These are phyloP conservation scores for Coffea humblotiana DNA, from an alignment of 305 asterid genomes.

Conservation along the genomic window DNA sequence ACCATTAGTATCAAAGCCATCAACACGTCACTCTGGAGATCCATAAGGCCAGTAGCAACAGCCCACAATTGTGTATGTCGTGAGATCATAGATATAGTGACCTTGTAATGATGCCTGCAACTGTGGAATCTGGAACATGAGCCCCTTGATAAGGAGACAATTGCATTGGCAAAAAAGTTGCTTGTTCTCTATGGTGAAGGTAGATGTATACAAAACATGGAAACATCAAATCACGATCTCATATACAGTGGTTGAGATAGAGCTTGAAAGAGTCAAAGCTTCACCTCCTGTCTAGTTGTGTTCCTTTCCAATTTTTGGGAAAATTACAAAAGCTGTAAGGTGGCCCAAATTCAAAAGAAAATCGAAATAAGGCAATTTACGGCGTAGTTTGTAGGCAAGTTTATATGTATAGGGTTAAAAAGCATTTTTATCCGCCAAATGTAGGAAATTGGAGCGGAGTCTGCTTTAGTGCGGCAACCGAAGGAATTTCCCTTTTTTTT, in stretches of 20 bases:
- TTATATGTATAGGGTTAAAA: too few species aligned
- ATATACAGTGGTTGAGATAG: neutral
- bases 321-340: too few species aligned
- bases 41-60: neutral
- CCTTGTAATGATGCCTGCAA: neutral
- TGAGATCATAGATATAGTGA: neutral
- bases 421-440: too few species aligned
- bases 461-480: too few species aligned
- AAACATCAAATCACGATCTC: conserved; percentile 4
- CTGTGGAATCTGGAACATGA: neutral
- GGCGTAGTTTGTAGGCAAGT: too few species aligned
- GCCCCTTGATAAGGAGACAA: conserved; percentile 4
- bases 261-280: neutral
- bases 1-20: neutral
- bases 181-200: neutral
- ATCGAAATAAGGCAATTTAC: too few species aligned
- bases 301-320: neutral
- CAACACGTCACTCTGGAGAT: neutral
- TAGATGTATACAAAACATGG: neutral
- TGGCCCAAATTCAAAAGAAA: too few species aligned
- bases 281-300: neutral
- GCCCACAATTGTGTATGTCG: neutral
- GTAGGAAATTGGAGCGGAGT: too few species aligned
- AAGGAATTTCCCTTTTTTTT: too few species aligned
- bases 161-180: neutral